Conservation (phyloP, 768 basidiomycete genomes). For the Rubroboletus satanas region DNA sequence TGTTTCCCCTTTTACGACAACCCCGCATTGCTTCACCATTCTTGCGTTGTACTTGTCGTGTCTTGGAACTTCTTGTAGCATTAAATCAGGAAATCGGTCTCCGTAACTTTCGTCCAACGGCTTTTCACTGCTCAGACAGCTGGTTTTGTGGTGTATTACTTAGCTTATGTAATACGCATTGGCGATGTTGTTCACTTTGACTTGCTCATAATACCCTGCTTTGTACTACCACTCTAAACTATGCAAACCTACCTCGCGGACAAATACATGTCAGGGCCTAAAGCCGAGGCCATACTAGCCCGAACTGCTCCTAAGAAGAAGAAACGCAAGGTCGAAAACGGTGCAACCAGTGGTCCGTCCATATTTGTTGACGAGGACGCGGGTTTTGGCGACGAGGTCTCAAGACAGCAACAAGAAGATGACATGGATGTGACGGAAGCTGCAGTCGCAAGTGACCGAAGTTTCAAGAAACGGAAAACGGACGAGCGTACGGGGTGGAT, state of each 20-base stretch:
- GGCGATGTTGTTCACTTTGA: background rate
- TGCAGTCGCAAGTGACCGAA: conserved; percentile 68
- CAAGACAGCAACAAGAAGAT: conserved; percentile 51
- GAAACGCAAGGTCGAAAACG: conserved; percentile 54
- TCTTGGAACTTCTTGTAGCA: background rate
- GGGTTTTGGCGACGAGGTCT: conserved; percentile 53
- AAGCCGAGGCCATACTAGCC: conserved; percentile 91
- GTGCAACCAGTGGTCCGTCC: conserved; percentile 24
- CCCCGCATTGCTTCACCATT: background rate
- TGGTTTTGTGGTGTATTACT: too few relatives aligned
- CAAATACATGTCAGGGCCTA: conserved; percentile 95
- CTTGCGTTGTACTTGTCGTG: background rate
- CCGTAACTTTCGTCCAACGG: background rate
- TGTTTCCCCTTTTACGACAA: background rate
- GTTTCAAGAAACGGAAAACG: conserved; percentile 72
- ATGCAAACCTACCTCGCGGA: conserved; percentile 84
- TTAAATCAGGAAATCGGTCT: background rate
- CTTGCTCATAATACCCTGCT: background rate
- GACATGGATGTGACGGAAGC: conserved; percentile 53
- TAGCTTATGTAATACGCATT: conserved; percentile 4
- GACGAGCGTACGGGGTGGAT: conserved; percentile 61
- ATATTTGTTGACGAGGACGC: conserved; percentile 67
- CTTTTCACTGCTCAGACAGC: background rate
- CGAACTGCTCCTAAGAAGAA: conserved; percentile 56
- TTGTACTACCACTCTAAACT: background rate